These are phyloP conservation scores for Thymus quinquecostatus DNA, from an alignment of 257 asterid genomes.

Conservation along the genomic window DNA sequence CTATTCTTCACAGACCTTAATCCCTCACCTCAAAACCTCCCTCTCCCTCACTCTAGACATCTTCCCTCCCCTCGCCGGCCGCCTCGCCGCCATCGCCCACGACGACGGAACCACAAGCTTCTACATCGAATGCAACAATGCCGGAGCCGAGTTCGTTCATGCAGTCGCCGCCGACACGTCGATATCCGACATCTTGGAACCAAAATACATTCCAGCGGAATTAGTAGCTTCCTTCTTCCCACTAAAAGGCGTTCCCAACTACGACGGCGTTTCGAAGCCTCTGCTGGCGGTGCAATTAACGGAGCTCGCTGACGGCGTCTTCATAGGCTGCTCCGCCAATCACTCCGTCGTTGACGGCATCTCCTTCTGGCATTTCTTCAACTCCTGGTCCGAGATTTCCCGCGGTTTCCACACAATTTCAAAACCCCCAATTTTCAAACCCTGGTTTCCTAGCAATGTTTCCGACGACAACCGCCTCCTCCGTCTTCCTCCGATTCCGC, in stretches of 20 bases:
- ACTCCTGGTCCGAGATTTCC: constrained; percentile 54
- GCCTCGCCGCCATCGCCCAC: constrained; percentile 49
- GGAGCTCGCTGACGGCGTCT: constrained; percentile 67
- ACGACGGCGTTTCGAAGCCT: constrained; percentile 54
- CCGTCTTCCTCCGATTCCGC: constrained; percentile 24
- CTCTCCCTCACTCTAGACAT: too few relatives aligned
- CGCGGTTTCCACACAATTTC: constrained; percentile 40
- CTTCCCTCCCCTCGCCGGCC: constrained; percentile 75
- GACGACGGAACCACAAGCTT: constrained; percentile 37
- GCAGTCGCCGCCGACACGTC: constrained; percentile 37
- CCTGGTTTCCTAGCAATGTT: constrained; percentile 21
- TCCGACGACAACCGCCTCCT: background rate
- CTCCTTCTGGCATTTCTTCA: constrained; percentile 68
- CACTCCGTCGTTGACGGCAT: constrained; percentile 72
- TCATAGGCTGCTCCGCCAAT: constrained; percentile 64
- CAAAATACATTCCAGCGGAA: too few relatives aligned
- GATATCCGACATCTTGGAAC: too few relatives aligned
- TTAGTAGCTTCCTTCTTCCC: constrained; percentile 34
- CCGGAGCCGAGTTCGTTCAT: constrained; percentile 59
- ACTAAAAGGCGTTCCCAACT: constrained; percentile 48
- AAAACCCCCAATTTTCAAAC: constrained; percentile 32
- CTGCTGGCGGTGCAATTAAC: constrained; percentile 64
- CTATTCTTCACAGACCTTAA: too few relatives aligned
- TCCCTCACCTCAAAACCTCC: too few relatives aligned
- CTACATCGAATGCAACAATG: constrained; percentile 61